Base-by-base conservation (phyloP, 371 early-diverging fungal genomes). In the Batkoa obscura region DNA sequence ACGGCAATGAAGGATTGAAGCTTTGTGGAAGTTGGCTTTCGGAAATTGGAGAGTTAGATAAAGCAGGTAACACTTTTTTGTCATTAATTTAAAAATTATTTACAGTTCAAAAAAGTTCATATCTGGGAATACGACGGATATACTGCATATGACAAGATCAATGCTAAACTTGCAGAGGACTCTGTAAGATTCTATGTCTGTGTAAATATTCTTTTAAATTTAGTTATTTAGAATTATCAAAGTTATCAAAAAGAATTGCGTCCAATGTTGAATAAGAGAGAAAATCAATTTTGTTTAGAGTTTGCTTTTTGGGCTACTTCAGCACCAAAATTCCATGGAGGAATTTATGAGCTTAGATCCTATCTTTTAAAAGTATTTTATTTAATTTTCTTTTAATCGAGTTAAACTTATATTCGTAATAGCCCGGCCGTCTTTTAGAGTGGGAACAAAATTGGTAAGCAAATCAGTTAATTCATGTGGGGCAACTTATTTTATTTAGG, bases 391-490 rank as follows among this genome's bases (percentile, higher is more conserved):
- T 13, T n/a, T 37, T 15, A 3, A 30, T 38, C 30, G 12, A 3
- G 4, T 58, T n/a, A 50, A 45, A 17, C n/a, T n/a, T n/a, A n/a
- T n/a, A n/a, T n/a, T n/a, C n/a, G n/a, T n/a, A 45, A 12, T 64
- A 87, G 80, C 88, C 94, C 30, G 94, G 94, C n/a, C 71, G 77
- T 46, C 64, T 94, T 61, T 71, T 94, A 8, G 90, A 94, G 66
- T 94, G 94, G 94, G 91, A 91, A 67, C 72, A 78, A 33, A 75
- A 88, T 64, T 94, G 94, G n/a, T n/a, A n/a, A n/a, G n/a, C n/a
- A n/a, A n/a, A n/a, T n/a, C n/a, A n/a, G n/a, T n/a, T n/a, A n/a
- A n/a, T n/a, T n/a, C n/a, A n/a, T n/a, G n/a, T n/a, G n/a, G n/a
- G n/a, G n/a, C n/a, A n/a, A n/a, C n/a, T n/a, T n/a, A n/a, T n/a